Evolutionary conservation across 2,329 filamentous ascomycete genomes (phyloP).

Genomic region (Hirsutella thompsonii): DNA sequence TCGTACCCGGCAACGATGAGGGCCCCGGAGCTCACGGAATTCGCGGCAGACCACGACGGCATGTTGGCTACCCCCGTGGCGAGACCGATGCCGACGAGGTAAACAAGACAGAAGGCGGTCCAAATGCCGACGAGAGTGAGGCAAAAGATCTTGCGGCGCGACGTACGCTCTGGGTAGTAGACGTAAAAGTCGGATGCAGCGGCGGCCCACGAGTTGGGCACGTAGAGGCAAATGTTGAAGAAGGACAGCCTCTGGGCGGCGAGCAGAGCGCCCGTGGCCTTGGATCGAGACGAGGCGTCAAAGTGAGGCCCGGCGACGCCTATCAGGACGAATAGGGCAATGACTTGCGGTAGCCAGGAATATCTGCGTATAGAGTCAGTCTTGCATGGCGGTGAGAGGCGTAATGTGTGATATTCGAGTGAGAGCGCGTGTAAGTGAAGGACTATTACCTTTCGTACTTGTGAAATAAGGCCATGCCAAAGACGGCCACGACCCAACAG

Average conservation of each 20-base stretch:
- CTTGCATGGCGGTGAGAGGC: neutral
- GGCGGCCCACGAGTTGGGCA: constrained; percentile 45
- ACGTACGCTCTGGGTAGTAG: constrained; percentile 55
- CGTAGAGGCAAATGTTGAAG: constrained; percentile 53
- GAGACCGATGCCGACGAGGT: constrained; percentile 46
- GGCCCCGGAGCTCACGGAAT: constrained; percentile 38
- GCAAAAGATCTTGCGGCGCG: constrained; percentile 49
- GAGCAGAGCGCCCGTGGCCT: constrained; percentile 45
- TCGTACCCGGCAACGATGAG: constrained; percentile 42
- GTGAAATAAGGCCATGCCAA: constrained; percentile 42
- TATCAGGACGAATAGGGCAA: constrained; percentile 61
- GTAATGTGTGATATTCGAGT: neutral
- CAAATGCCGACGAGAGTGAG: constrained; percentile 59
- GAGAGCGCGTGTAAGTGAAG: too few relatives aligned
- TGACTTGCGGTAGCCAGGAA: constrained; percentile 52
- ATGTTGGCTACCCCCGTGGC: constrained; percentile 35
- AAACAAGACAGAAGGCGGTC: constrained; percentile 47
- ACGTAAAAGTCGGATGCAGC: constrained; percentile 71
- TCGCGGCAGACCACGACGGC: constrained; percentile 36
- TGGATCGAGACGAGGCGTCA: constrained; percentile 51
- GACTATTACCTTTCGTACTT: constrained; percentile 57
- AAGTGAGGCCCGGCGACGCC: constrained; percentile 49
- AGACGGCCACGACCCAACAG: constrained; percentile 61
- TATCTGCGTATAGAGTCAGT: constrained; percentile 9
- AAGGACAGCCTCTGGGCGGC: constrained; percentile 48